Evolutionary conservation across 768 basidiomycete species (phyloP).

Genomic region (Suillus placidus): DNA sequence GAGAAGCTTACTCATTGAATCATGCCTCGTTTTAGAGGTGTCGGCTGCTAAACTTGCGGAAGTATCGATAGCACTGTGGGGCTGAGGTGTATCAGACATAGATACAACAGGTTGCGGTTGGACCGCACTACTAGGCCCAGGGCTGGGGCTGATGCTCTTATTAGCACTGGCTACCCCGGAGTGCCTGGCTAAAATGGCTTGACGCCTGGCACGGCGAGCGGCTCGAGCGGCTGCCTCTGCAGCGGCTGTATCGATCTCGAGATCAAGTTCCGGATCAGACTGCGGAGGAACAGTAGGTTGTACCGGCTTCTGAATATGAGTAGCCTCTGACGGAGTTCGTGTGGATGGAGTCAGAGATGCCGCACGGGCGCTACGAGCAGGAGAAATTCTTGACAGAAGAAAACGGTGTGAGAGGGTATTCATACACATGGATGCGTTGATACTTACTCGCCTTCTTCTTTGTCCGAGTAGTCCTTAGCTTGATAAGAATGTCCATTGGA

Average conservation of each 20-base stretch:
- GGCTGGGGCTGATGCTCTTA: conserved; percentile 55
- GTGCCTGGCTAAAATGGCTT: conserved; percentile 82
- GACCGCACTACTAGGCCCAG: conserved; percentile 73
- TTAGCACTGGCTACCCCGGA: conserved; percentile 45
- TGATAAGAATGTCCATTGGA: conserved; percentile 27
- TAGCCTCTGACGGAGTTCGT: conserved; percentile 20
- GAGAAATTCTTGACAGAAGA: conserved; percentile 60
- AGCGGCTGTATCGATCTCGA: conserved; percentile 55
- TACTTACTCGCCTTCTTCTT: conserved; percentile 95
- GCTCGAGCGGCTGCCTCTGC: conserved; percentile 65
- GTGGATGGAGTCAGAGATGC: conserved; percentile 30
- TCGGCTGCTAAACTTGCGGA: conserved; percentile 26
- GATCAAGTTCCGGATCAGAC: conserved; percentile 47
- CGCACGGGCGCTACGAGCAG: conserved; percentile 41
- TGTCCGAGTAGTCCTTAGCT: conserved; percentile 54
- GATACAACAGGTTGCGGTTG: conserved; percentile 60
- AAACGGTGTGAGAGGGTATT: conserved; percentile 14
- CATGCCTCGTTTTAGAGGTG: conserved; percentile 19
- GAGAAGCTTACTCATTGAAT: conserved; percentile 25
- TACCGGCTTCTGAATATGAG: conserved; percentile 15
- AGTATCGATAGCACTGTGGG: conserved; percentile 46
- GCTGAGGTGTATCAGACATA: conserved; percentile 67
- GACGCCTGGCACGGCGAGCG: conserved; percentile 68
- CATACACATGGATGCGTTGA: conserved; percentile 2
- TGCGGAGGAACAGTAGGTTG: conserved; percentile 26